Evolutionary conservation across 495 filamentous ascomycete species (phyloP).

Genomic region (Lentithecium fluviatile): DNA sequence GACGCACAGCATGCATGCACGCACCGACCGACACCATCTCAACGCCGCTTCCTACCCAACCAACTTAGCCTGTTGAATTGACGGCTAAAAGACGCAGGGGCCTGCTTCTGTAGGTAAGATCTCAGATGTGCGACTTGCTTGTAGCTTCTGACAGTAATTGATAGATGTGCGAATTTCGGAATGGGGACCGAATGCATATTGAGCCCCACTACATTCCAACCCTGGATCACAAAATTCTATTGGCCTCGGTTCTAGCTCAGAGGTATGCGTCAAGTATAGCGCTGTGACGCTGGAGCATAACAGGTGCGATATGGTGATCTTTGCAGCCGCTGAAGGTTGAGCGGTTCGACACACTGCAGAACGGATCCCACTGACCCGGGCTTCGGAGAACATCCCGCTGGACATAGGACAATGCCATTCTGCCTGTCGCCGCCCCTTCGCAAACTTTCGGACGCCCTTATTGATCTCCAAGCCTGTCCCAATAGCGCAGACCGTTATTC

Average conservation of each 20-base stretch:
- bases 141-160: neutral
- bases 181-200: neutral
- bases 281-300: neutral
- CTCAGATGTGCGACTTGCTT: neutral
- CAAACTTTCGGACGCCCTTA: neutral
- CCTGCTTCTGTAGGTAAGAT: constrained; percentile 15
- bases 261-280: neutral
- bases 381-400: neutral
- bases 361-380: neutral
- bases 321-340: neutral
- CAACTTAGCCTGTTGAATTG: constrained; percentile 27
- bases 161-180: neutral
- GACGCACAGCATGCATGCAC: constrained; percentile 28
- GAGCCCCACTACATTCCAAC: neutral
- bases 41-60: constrained; percentile 16
- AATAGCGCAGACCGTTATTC: too few species aligned
- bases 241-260: too few species aligned
- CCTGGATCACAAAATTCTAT: too few species aligned
- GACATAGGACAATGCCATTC: neutral
- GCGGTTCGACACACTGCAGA: neutral
- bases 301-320: neutral
- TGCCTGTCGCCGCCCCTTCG: neutral
- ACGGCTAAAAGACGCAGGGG: constrained; percentile 20
- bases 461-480: too few species aligned
- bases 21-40: constrained; percentile 28